Evolutionary conservation across 805 yeast genomes (phyloP), one percentile per base, ranked within the genome.

Genomic region (Spathaspora boniae): DNA sequence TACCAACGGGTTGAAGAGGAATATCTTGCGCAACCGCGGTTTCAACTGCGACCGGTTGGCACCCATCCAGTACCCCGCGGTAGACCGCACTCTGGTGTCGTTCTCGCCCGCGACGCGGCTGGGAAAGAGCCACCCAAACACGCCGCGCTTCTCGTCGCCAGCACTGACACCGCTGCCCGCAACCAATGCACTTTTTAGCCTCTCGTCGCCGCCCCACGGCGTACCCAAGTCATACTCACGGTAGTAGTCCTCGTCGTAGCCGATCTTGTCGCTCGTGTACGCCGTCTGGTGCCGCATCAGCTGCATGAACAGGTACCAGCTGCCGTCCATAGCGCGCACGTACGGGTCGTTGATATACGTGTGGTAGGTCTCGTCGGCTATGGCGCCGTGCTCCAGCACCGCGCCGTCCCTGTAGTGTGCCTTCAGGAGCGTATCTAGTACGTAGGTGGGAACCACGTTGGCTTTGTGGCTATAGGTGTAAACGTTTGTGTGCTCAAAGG

Each of bases 1-100:
- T 9, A 88, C 70, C 46, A 85, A 81, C 14, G 95, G 89, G 54
- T 85, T 87, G 43, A 78, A 76, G 36, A 85, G 70, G 21, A 89
- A 61, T 18, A 82, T 61, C 29, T 79, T 68, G 36, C 65, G 65
- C 8, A 88, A 47, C 21, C 72, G 68, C 2, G 93, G 86, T 36
- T 72, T 64, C 77, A 86, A 72, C 44, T 76, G 78, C 37, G 74
- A 74, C 41, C 80, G 68, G 40, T 73, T 82, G 51, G 68, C 80
- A 40, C 72, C 66, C 79, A 76, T 74, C 86, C 86, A 80, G 51
- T 78, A 79, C 5, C 79, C 78, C 0, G 85, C 85, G 38, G 69
- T 70, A 11, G 80, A 69, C 33, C 76, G 55, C 26, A 74, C 70
- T 38, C 67, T 63, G 4, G 65, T 56, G 22, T 43, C 54, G 40